phyloP scores from a whole-genome alignment of 2,329 filamentous ascomycete genomes.

The Fusarium papillatum region DNA sequence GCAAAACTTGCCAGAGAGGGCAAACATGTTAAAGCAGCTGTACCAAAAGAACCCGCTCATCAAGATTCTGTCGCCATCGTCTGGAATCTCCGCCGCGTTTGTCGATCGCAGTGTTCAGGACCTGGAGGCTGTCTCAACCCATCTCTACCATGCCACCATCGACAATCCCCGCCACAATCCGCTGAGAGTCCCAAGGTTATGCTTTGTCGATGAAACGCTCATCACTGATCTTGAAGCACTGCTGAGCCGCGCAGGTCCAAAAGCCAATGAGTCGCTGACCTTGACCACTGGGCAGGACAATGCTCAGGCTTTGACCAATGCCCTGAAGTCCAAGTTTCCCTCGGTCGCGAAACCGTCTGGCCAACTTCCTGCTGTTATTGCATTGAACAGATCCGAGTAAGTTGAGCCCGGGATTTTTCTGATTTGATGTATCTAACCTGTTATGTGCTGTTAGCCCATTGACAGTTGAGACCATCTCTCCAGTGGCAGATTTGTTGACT shows the following conservation, averaged over 20 bases:
- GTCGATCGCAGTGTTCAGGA: not conserved
- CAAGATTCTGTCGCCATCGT: not conserved
- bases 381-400: not conserved
- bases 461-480: not conserved
- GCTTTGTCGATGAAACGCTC: not conserved
- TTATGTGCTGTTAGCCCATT: not conserved
- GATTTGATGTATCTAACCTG: not conserved
- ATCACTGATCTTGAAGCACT: not conserved
- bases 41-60: not conserved
- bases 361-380: not conserved
- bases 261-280: not conserved
- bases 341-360: not conserved
- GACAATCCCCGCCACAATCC: not conserved
- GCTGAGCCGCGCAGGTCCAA: not conserved
- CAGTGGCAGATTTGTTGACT: not conserved
- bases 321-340: not conserved
- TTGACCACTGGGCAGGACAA: not conserved
- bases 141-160: not conserved
- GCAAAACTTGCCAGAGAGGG: not conserved
- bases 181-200: not conserved
- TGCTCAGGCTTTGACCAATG: not conserved
- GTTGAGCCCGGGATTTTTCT: accelerated
- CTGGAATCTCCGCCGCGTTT: not conserved
- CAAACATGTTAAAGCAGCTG: not conserved
- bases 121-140: not conserved